A percentile compares a stretch with the other conserved stretches of the same genome.
Conservation (phyloP, 352 stramenopile genomes). For the Phytophthora europaea region DNA sequence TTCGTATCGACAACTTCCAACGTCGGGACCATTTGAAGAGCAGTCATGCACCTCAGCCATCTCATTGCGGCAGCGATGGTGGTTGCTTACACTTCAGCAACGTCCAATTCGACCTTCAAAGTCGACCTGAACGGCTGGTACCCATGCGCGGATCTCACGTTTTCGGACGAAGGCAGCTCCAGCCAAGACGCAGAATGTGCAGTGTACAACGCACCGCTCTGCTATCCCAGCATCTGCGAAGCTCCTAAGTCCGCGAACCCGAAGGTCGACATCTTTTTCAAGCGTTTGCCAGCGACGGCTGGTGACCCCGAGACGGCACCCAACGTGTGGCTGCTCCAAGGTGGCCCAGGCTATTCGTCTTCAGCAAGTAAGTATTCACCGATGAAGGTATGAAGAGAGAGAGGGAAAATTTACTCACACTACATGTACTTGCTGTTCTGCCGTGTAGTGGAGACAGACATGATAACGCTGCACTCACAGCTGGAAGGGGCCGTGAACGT, state of each 20-base stretch:
- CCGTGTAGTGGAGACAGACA: constrained; percentile 48
- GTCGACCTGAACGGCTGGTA: constrained; percentile 38
- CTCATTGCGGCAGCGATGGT: background rate
- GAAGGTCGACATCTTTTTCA: constrained; percentile 26
- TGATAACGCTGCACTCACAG: constrained; percentile 39
- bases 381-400: no score
- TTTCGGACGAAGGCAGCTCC: constrained; percentile 15
- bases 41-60: background rate
- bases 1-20: background rate
- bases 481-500: constrained; percentile 47
- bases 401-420: no score
- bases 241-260: constrained; percentile 9
- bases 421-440: background rate
- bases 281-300: constrained; percentile 9
- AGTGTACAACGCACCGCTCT: constrained; percentile 43
- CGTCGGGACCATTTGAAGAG: no score
- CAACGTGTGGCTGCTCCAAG: constrained; percentile 56
- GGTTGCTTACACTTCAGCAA: constrained; percentile 1
- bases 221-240: constrained; percentile 44
- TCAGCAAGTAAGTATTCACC: constrained; percentile 38
- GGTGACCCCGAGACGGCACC: constrained; percentile 8
- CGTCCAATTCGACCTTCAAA: background rate
- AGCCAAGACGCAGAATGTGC: constrained; percentile 21
- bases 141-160: constrained; percentile 27
- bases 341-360: constrained; percentile 43